Evolutionary conservation across 176 grass and related monocot species (phyloP), one percentile per base, ranked within the genome.

Genomic region (Triticum monococcum): DNA sequence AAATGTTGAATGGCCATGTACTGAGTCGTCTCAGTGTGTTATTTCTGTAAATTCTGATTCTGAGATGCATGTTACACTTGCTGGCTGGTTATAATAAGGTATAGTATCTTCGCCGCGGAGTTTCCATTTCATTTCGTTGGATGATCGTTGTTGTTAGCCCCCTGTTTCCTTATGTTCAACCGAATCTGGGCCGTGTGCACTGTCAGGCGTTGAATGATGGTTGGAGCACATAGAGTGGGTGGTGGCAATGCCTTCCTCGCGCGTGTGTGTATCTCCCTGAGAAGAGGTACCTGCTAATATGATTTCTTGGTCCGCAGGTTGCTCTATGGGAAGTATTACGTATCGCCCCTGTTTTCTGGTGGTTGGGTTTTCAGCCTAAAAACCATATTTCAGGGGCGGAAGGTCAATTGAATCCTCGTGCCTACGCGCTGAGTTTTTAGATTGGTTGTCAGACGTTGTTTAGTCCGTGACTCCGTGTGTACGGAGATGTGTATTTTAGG

Each of bases 231-330:
- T 78, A 59, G 75, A 77, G 2, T 22, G 30, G 20, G 76, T 12
- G 11, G 76, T 78, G 30, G 31, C 9, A 14, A 78, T 60, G 20
- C 30, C 8, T 8, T 61, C 20, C n/a, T 36, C 9, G 10, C 5
- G 1, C 28, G 16, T 1, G 8, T 31, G 22, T 75, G 48, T 77
- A n/a, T 57, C 16, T 36, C 52, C 75, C 30, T 6, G 50, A 22
- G 48, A 32, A 56, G 75, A 32, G 28, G 40, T 46, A 48, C 23
- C 24, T 28, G 25, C 24, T 9, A 31, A 76, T 52, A 76, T 30
- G 45, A 32, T 76, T 76, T 76, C 73, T 76, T 76, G 45, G 24
- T 31, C 73, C 45, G 4, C 25, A 77, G 40, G 75, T 79, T 65
- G 45, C 38, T 62, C 36, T 18, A n/a, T 37, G 60, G 20, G 35